Base-by-base conservation (phyloP, 176 grass and related monocot species). In the Zoysia japonica region DNA sequence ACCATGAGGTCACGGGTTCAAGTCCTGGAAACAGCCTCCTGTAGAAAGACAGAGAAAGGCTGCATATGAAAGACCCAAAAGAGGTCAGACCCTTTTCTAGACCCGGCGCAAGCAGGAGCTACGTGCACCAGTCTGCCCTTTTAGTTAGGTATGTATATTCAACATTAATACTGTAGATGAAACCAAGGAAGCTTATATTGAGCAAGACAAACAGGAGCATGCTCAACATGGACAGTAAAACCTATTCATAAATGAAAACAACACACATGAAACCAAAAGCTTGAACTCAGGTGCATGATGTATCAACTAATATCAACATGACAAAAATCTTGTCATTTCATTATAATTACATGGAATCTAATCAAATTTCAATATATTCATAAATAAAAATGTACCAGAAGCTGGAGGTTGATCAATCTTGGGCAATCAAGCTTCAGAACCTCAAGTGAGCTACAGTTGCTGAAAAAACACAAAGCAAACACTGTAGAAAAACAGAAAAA, bases 391-490 rank as follows among this genome's bases (percentile, higher is more conserved):
- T 66, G 14, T 94, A 99, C 96, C 88, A 90, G 72, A 77, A 99
- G 88, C 68, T 95, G 96, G 53, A 99, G 90, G 28, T 88, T 99
- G 17, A 74, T 71, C 75, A 99, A 83, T 79, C 82, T 93, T 76
- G 96, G 96, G 82, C 96, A 99, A 85, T 95, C 79, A 65, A 99
- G 96, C 82, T 88, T 99, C 84, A 99, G 86, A 67, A 95, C 74
- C 86, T 99, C 96, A 79, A 99, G 68, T 40, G 92, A 91, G 75
- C 60, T 85, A 76, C 96, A 99, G 71, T 91, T 85, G 88, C 96
- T 99, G 65, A 65, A 85, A 88, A 65, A 70, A 17, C 12, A 80
- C 0, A 80, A 80, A 19, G 55, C 17, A 57, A 28, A 20, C 61
- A 37, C 41, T 63, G 47, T 49, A 70, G 42, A 61, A 63, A 51